phyloP scores from a whole-genome alignment of 2,329 filamentous ascomycete species.

The Basipetospora chlamydospora region DNA sequence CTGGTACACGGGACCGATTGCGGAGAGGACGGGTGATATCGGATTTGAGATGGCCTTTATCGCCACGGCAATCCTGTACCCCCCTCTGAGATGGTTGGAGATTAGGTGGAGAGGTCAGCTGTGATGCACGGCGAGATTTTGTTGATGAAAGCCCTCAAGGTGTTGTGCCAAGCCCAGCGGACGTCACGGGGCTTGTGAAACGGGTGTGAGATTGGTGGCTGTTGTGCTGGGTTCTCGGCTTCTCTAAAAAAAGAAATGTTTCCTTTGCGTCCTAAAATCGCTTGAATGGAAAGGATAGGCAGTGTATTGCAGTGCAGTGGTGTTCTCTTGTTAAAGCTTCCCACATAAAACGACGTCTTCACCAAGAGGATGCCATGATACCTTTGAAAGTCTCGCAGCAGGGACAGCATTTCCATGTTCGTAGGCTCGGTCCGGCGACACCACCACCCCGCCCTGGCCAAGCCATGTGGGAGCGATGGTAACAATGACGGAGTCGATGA shows the following conservation, averaged over 20 bases:
- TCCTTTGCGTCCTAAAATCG: too few relatives aligned
- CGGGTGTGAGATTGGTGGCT: too few relatives aligned
- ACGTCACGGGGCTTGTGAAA: too few relatives aligned
- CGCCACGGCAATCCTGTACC: slow-evolving; percentile 24
- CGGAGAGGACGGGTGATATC: slow-evolving; percentile 26
- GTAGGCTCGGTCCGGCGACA: slow-evolving; percentile 49
- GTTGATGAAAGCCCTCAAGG: too few relatives aligned
- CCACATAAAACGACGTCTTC: slow-evolving; percentile 76
- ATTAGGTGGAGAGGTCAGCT: slow-evolving; percentile 16
- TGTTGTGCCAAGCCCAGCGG: too few relatives aligned
- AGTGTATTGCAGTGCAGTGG: too few relatives aligned
- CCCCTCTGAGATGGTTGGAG: slow-evolving; percentile 23
- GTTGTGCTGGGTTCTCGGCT: too few relatives aligned
- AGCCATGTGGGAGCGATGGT: slow-evolving; percentile 85
- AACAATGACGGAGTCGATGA: slow-evolving; percentile 67
- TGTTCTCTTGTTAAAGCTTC: slow-evolving; percentile 22
- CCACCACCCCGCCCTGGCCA: slow-evolving; percentile 67
- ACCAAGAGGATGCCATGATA: slow-evolving; percentile 64
- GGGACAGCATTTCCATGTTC: slow-evolving; percentile 38
- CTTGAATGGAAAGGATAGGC: too few relatives aligned
- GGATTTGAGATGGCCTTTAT: slow-evolving; percentile 30
- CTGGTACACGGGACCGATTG: slow-evolving; percentile 29
- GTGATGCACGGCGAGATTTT: too few relatives aligned
- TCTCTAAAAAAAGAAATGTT: too few relatives aligned
- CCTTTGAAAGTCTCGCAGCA: slow-evolving; percentile 49